phyloP scores from a whole-genome alignment of 2,329 filamentous ascomycete genomes.

The Ascocoryne sarcoides region DNA sequence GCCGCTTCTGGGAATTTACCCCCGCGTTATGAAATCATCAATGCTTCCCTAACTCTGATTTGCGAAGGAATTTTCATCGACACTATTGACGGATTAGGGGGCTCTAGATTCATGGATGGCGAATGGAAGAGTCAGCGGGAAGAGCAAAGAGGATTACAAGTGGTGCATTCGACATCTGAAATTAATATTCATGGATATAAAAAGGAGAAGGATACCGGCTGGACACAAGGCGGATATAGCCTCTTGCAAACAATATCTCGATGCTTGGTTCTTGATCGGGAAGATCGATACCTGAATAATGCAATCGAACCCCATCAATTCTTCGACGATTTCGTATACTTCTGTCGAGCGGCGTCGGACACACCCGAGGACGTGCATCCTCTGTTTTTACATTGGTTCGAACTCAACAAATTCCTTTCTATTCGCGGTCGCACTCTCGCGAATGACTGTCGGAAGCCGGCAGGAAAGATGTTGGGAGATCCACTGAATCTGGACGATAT shows the following conservation, averaged over 20 bases:
- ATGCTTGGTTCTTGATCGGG: conserved; percentile 7
- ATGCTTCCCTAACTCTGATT: conserved; percentile 2
- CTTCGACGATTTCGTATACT: background rate
- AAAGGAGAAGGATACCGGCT: background rate
- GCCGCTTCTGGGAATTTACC: background rate
- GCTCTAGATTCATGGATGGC: background rate
- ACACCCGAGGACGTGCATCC: conserved; percentile 2
- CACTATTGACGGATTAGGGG: conserved; percentile 10
- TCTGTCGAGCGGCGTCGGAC: conserved; percentile 2
- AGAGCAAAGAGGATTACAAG: background rate
- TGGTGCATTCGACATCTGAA: background rate
- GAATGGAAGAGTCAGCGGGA: background rate
- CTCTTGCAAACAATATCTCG: conserved; percentile 1
- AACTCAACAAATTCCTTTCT: conserved; percentile 1
- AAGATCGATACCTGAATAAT: conserved; percentile 6
- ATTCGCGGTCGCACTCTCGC: conserved; percentile 3
- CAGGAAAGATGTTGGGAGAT: background rate
- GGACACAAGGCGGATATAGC: background rate
- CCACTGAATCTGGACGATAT: background rate
- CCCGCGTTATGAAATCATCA: conserved; percentile 1
- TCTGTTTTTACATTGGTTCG: conserved; percentile 8
- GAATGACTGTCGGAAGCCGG: background rate
- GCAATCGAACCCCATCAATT: conserved; percentile 1
- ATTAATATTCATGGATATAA: background rate
- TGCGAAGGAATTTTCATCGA: conserved; percentile 8